phyloP scores from a whole-genome alignment of 148 eudicot species.

The Chenopodium berlandieri region DNA sequence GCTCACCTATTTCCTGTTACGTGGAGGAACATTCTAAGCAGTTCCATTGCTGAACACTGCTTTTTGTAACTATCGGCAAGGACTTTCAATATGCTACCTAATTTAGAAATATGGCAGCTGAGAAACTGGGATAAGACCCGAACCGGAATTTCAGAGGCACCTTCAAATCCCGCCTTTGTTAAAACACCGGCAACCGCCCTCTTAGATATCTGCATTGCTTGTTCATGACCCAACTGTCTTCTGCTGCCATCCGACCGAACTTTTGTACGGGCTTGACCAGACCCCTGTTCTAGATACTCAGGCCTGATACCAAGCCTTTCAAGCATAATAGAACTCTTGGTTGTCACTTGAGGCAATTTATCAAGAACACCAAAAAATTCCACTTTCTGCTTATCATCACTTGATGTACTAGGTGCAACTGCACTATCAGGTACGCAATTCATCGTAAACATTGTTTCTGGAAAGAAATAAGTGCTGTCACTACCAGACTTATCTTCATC shows the following conservation, averaged over 20 bases:
- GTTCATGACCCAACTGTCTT: constrained; percentile 63
- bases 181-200: constrained; percentile 65
- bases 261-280: constrained; percentile 53
- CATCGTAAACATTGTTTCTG: constrained; percentile 80
- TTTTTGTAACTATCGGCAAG: constrained; percentile 87
- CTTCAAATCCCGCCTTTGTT: constrained; percentile 69
- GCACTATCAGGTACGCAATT: constrained; percentile 90
- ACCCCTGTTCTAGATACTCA: constrained; percentile 72
- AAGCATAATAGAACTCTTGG: constrained; percentile 88
- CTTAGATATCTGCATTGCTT: constrained; percentile 67
- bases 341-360: constrained; percentile 64
- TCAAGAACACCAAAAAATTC: constrained; percentile 82
- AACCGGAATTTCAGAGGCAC: constrained; percentile 64
- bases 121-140: constrained; percentile 76
- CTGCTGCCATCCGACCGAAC: constrained; percentile 46
- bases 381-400: constrained; percentile 42
- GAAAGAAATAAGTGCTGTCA: constrained; percentile 61
- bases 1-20: constrained; percentile 72
- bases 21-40: constrained; percentile 86
- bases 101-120: constrained; percentile 72
- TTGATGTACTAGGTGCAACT: constrained; percentile 40
- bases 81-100: constrained; percentile 69
- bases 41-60: constrained; percentile 81
- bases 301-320: constrained; percentile 95
- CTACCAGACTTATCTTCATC: constrained; percentile 34